Evolutionary conservation across 2,329 filamentous ascomycete genomes (phyloP).

Genomic region (Pyrenophora teres): DNA sequence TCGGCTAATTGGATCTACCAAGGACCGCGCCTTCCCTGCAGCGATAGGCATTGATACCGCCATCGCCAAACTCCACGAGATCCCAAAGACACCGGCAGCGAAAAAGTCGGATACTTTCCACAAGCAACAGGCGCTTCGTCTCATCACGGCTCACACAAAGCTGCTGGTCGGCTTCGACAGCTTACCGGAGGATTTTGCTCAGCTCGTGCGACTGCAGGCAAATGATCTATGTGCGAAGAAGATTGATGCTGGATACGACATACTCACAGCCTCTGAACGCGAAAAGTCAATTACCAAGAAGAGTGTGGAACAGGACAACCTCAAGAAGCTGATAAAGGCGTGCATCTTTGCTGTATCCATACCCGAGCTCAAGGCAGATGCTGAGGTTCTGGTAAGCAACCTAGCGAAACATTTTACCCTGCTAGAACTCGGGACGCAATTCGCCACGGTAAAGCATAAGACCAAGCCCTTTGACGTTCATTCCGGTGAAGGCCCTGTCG

Average conservation of each 20-base stretch:
- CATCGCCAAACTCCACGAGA: slow-evolving; percentile 83
- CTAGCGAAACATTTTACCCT: slow-evolving; percentile 89
- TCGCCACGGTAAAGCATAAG: slow-evolving; percentile 77
- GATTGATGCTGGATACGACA: slow-evolving; percentile 69
- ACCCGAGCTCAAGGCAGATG: slow-evolving; percentile 76
- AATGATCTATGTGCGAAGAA: slow-evolving; percentile 80
- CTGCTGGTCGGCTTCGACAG: slow-evolving; percentile 85
- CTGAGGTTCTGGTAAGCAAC: slow-evolving; percentile 75
- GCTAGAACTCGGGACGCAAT: slow-evolving; percentile 83
- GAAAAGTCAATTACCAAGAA: slow-evolving; percentile 87
- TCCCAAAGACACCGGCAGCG: slow-evolving; percentile 64
- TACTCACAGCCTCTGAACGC: slow-evolving; percentile 76
- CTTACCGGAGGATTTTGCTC: slow-evolving; percentile 85
- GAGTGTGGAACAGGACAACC: slow-evolving; percentile 75
- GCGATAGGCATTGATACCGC: slow-evolving; percentile 87
- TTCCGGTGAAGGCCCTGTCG: slow-evolving; percentile 83
- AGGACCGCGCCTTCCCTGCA: slow-evolving; percentile 84
- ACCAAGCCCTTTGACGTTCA: slow-evolving; percentile 81
- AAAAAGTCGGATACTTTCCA: slow-evolving; percentile 81
- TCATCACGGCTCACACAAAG: slow-evolving; percentile 88
- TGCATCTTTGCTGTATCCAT: slow-evolving; percentile 84
- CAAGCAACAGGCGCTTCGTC: slow-evolving; percentile 87
- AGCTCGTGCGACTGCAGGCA: slow-evolving; percentile 83
- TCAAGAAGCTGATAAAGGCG: slow-evolving; percentile 88
- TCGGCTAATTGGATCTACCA: slow-evolving; percentile 84